Percentiles rank a stretch among this genome's conserved stretches.
phyloP scores from a whole-genome alignment of 2,329 filamentous ascomycete genomes.

The Sporothrix curviconia region DNA sequence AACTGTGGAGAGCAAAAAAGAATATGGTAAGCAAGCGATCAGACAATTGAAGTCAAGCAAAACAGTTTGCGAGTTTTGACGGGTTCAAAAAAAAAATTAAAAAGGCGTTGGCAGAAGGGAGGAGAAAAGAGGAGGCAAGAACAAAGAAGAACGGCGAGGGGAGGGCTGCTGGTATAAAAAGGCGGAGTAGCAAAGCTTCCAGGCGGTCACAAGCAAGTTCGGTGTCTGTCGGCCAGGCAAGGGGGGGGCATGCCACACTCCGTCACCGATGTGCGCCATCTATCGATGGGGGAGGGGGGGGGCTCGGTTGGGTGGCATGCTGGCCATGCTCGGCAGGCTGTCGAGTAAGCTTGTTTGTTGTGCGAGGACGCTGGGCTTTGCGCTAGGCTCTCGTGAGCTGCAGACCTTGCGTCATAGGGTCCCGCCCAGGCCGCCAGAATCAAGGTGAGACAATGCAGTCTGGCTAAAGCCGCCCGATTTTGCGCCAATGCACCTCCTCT shows the following conservation, averaged over 20 bases:
- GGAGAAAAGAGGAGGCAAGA: background rate
- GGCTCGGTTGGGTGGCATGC: background rate
- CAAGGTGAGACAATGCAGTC: conserved; percentile 8
- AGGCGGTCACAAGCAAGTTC: background rate
- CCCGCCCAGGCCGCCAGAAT: background rate
- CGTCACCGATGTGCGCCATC: too few relatives aligned
- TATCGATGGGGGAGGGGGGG: background rate
- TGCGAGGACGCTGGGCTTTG: background rate
- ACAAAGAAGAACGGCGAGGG: background rate
- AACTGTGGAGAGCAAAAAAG: conserved; percentile 52
- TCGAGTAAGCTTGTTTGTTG: background rate
- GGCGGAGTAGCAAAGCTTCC: background rate
- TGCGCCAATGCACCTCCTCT: background rate
- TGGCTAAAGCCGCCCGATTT: background rate
- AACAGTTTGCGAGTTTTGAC: too few relatives aligned
- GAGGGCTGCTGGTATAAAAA: background rate
- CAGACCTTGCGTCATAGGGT: conserved; percentile 15
- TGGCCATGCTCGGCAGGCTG: background rate
- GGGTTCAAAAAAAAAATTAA: background rate
- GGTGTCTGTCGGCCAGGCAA: background rate
- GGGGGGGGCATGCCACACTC: background rate
- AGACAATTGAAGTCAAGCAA: background rate
- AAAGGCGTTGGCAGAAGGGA: background rate
- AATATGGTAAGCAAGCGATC: background rate
- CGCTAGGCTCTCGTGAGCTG: background rate